Evolutionary conservation across 352 stramenopile genomes (phyloP).

Genomic region (Thraustochytrium aureum): DNA sequence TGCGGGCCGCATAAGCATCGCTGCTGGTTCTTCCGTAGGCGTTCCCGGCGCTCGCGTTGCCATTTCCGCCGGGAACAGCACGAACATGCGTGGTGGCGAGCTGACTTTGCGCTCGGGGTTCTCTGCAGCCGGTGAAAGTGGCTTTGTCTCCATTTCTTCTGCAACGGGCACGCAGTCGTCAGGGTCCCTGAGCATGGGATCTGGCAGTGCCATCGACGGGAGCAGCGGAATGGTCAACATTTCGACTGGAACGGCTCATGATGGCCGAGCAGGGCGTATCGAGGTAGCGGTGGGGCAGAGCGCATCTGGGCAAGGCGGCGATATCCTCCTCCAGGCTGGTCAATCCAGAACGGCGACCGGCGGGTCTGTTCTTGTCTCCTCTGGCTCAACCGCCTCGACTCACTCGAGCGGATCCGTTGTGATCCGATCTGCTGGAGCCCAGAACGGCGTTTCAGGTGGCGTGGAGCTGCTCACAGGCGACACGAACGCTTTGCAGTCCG

Average conservation of each 20-base stretch:
- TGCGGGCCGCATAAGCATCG: not conserved
- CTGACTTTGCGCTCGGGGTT: too few species aligned
- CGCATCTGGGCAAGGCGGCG: slow-evolving; percentile 5
- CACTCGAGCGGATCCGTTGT: slow-evolving; percentile 64
- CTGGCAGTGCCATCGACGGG: not conserved
- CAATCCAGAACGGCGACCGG: not conserved
- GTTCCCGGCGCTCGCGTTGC: not conserved
- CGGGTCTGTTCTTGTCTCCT: not conserved
- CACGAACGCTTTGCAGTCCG: too few species aligned
- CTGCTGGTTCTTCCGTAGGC: not conserved
- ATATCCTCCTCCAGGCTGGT: slow-evolving; percentile 16
- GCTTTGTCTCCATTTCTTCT: not conserved
- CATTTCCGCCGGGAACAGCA: not conserved
- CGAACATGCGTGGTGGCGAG: not conserved
- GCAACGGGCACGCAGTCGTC: too few species aligned
- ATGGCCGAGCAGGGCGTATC: not conserved
- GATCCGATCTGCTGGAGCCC: too few species aligned
- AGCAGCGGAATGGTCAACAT: not conserved
- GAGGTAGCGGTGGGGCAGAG: not conserved
- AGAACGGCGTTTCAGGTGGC: too few species aligned
- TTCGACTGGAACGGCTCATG: not conserved
- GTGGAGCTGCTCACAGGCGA: too few species aligned
- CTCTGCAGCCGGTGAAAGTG: not conserved
- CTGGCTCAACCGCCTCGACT: slow-evolving; percentile 58
- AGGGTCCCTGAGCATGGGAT: too few species aligned